A percentile compares a stretch with the other conserved stretches of the same genome.
Conservation (phyloP, 1,139 yeast species). For the Geotrichum fermentans region DNA sequence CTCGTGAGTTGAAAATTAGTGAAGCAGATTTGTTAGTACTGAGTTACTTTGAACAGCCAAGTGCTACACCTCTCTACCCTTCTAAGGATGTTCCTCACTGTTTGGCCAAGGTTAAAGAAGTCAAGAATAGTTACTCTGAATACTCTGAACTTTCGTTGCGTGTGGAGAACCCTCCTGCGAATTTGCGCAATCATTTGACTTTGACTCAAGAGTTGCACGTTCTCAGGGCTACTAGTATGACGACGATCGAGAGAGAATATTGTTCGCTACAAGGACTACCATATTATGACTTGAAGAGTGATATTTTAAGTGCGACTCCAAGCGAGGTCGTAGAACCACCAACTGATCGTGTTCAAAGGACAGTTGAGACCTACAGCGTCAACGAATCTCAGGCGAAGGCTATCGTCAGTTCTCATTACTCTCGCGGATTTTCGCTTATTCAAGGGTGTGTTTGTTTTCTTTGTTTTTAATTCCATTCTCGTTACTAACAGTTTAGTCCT, state of each 20-base stretch:
- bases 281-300: constrained; percentile 66
- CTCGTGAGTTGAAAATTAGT: constrained; percentile 52
- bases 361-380: constrained; percentile 49
- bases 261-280: constrained; percentile 75
- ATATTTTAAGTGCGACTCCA: constrained; percentile 65
- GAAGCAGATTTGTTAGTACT: constrained; percentile 79
- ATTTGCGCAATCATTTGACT: constrained; percentile 15
- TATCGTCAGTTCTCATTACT: constrained; percentile 62
- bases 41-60: constrained; percentile 43
- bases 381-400: constrained; percentile 91
- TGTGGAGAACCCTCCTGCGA: constrained; percentile 44
- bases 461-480: neutral
- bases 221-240: constrained; percentile 66
- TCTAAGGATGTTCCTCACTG: constrained; percentile 43
- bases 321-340: constrained; percentile 32
- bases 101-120: constrained; percentile 71
- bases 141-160: constrained; percentile 70
- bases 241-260: constrained; percentile 89
- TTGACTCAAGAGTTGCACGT: constrained; percentile 45
- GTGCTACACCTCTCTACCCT: constrained; percentile 23
- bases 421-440: constrained; percentile 77
- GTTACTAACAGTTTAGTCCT: constrained; percentile 41
- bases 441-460: constrained; percentile 53
- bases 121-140: constrained; percentile 56
- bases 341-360: constrained; percentile 42